Evolutionary conservation across 495 filamentous ascomycete species (phyloP).

Genomic region (Neurospora discreta): DNA sequence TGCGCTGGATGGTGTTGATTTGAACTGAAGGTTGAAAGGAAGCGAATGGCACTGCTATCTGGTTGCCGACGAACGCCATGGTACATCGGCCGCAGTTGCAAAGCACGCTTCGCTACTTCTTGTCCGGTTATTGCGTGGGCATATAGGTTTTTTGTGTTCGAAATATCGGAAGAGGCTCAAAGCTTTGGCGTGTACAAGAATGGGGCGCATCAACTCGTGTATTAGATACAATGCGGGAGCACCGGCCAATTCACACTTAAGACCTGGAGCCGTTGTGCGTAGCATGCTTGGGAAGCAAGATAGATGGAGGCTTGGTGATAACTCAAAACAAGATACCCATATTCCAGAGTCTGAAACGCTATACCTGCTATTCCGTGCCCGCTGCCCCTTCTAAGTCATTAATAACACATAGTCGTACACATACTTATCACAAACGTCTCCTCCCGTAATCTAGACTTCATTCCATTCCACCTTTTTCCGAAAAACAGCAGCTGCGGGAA

Average conservation of each 20-base stretch:
- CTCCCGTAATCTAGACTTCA: not conserved
- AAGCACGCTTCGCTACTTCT: not conserved
- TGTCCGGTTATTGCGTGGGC: not conserved
- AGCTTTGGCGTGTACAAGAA: not conserved
- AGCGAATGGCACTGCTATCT: too few species aligned
- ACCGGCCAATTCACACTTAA: not conserved
- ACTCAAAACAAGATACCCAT: not conserved
- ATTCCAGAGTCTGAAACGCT: not conserved
- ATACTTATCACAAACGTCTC: not conserved
- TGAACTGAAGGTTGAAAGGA: constrained; percentile 20
- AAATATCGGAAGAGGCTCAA: not conserved
- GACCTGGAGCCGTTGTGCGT: not conserved
- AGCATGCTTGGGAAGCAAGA: not conserved
- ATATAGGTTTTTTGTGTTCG: not conserved
- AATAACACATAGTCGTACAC: not conserved
- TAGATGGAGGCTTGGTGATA: not conserved
- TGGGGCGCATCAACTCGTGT: not conserved
- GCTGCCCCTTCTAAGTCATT: not conserved
- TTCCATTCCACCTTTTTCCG: not conserved
- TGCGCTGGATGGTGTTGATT: constrained; percentile 54
- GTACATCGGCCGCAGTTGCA: not conserved
- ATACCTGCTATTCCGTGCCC: not conserved
- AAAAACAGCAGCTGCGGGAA: not conserved
- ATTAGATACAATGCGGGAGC: not conserved
- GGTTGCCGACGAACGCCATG: not conserved